Conservation (phyloP, 192 early-diverging fungal species). For the Linnemannia hyalina region DNA sequence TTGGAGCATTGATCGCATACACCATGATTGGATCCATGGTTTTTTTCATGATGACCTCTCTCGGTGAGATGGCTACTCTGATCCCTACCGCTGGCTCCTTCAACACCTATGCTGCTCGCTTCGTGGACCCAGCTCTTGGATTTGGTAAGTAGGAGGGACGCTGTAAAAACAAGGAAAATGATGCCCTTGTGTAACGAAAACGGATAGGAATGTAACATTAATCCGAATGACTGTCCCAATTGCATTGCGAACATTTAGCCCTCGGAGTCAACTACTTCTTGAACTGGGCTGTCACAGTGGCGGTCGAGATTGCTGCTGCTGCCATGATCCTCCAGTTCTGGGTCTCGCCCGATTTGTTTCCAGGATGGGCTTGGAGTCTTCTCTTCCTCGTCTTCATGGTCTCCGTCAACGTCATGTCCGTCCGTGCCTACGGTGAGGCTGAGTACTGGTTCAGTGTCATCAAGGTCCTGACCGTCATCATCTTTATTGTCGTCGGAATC, state of each 20-base stretch:
- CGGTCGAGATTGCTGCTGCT: constrained; percentile 84
- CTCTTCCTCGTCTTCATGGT: constrained; percentile 76
- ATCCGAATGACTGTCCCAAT: not conserved
- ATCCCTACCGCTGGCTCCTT: constrained; percentile 89
- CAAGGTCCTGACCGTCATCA: constrained; percentile 87
- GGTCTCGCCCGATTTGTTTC: constrained; percentile 47
- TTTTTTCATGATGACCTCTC: constrained; percentile 79
- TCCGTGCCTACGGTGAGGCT: constrained; percentile 87
- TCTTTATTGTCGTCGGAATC: constrained; percentile 88
- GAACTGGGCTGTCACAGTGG: constrained; percentile 79
- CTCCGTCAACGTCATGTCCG: constrained; percentile 78
- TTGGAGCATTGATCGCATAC: constrained; percentile 84
- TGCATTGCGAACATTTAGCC: constrained; percentile 17
- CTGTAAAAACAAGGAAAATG: not conserved
- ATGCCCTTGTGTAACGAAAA: not conserved
- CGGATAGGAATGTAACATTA: not conserved
- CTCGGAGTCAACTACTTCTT: constrained; percentile 69
- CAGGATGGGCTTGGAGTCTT: constrained; percentile 57
- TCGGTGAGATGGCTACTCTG: constrained; percentile 91
- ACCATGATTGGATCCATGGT: constrained; percentile 78
- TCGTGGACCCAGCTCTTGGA: constrained; percentile 88
- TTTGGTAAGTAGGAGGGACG: constrained; percentile 61
- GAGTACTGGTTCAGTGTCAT: constrained; percentile 90
- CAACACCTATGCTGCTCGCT: constrained; percentile 84
- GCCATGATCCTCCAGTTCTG: constrained; percentile 86